A percentile compares a stretch with the other conserved stretches of the same genome.
These are phyloP conservation scores for Tardiomyces depauwii DNA, from an alignment of 1,139 yeast species.

Conservation along the genomic window DNA sequence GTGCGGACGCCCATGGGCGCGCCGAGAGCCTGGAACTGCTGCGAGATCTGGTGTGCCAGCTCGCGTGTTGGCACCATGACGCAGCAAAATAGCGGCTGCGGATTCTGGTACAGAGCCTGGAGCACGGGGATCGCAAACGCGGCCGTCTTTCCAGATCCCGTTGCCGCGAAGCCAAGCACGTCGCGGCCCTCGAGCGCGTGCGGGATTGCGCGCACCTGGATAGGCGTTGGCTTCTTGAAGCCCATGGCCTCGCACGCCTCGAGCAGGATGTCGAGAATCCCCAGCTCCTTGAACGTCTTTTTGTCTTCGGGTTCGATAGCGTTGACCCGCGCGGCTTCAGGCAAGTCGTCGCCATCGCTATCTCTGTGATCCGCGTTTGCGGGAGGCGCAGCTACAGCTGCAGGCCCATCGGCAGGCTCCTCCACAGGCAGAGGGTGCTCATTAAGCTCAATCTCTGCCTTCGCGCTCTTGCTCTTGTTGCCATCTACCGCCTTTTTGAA, in stretches of 20 bases:
- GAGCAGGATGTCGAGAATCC: constrained; percentile 64
- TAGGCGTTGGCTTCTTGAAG: constrained; percentile 84
- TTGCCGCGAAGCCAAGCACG: constrained; percentile 97
- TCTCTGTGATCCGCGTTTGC: too few relatives aligned
- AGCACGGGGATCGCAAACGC: constrained; percentile 89
- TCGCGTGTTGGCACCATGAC: constrained; percentile 96
- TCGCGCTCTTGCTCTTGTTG: background rate
- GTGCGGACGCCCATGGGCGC: constrained; percentile 80
- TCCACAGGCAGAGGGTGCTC: background rate
- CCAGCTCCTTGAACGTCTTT: constrained; percentile 30
- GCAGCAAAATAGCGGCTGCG: constrained; percentile 77
- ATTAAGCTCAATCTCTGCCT: background rate
- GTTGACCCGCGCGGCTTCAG: too few relatives aligned
- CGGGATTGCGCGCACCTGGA: constrained; percentile 86
- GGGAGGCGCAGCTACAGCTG: too few relatives aligned
- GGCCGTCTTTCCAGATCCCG: constrained; percentile 98
- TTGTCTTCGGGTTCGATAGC: background rate
- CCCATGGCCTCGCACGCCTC: constrained; percentile 75
- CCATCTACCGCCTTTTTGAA: constrained; percentile 1
- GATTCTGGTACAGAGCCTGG: constrained; percentile 83
- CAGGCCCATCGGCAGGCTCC: too few relatives aligned
- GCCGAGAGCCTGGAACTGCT: constrained; percentile 91
- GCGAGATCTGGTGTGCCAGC: constrained; percentile 89
- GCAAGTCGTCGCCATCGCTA: too few relatives aligned
- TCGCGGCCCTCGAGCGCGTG: constrained; percentile 88